phyloP scores from a whole-genome alignment of 2,329 filamentous ascomycete species.

The Stemphylium vesicarium region DNA sequence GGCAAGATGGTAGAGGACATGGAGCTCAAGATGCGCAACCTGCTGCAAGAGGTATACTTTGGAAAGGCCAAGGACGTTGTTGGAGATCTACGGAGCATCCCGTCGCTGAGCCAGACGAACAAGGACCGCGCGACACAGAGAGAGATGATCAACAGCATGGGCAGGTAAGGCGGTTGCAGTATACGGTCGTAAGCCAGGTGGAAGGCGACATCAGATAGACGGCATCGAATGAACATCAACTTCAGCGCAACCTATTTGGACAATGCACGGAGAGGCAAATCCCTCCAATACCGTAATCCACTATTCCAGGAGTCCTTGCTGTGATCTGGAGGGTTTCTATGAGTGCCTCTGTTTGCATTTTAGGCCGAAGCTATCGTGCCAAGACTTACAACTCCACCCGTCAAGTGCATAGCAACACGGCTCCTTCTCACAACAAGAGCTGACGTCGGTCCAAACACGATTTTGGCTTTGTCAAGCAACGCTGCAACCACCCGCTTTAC shows the following conservation, averaged over 20 bases:
- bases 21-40: slow-evolving; percentile 98
- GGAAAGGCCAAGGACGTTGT: slow-evolving; percentile 99
- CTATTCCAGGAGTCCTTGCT: not conserved
- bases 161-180: slow-evolving; percentile 25
- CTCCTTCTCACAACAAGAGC: too few relatives aligned
- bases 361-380: too few relatives aligned
- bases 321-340: not conserved
- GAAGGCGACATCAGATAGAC: slow-evolving; percentile 6
- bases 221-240: slow-evolving; percentile 2
- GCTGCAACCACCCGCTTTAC: too few relatives aligned
- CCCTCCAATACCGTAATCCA: not conserved
- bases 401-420: too few relatives aligned
- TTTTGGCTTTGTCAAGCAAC: too few relatives aligned
- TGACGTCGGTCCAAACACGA: too few relatives aligned
- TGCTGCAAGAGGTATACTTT: slow-evolving; percentile 98
- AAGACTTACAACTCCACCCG: too few relatives aligned
- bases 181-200: not conserved
- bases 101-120: slow-evolving; percentile 81
- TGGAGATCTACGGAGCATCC: slow-evolving; percentile 87
- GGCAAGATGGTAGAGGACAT: slow-evolving; percentile 94
- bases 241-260: not conserved
- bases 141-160: slow-evolving; percentile 76
- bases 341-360: not conserved
- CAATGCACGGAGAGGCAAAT: not conserved
- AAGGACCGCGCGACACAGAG: slow-evolving; percentile 83